Base-by-base conservation (phyloP, 2,329 filamentous ascomycete species). In the Colletotrichum horii region DNA sequence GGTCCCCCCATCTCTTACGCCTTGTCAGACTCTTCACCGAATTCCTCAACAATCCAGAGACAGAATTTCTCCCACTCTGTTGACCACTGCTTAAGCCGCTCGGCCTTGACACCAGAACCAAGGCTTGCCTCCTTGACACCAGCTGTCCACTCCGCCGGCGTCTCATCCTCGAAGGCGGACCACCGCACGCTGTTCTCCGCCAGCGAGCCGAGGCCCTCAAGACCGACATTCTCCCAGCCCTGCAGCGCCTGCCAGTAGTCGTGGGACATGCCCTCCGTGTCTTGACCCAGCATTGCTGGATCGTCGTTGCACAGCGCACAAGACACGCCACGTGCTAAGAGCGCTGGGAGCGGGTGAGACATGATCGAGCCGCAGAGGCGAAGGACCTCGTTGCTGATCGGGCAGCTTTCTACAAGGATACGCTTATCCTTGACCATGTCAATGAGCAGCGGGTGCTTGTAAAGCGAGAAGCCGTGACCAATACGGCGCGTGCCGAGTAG, bases 191-290 rank as follows among this genome's bases (percentile, higher is more conserved):
- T 96, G 81, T 97, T 97, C 87, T 97, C 95, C 2, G 94, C 95
- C 80, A 98, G 87, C 71, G 92, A 93, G 1, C 93, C 95, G 67
- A 97, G 84, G 0, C 95, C 95, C 24, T 93, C 94, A 7, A 97
- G 87, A 4, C 95, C 95, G 9, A 97, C 89, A 80, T 95, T 96
- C 77, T 96, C 92, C 90, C 95, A 95, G 0, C 94, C 95, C 83
- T 97, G 94, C 52, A 97, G 85, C 4, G 93, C 93, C 84, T 96
- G 94, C 94, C 94, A 97, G 84, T 96, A 96, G 83, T 97, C 95
- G 83, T 96, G 94, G 6, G 93, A 95, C 87, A 95, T 91, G n/a
- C 94, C 94, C 52, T 91, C 93, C 19, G 88, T 90, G 66, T 93
- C 94, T 80, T 96, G 94, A 12, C 95, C 94, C 2, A 96, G 87